Base-by-base conservation (phyloP, 208 protist species). In the Wallacemonas sp. region DNA sequence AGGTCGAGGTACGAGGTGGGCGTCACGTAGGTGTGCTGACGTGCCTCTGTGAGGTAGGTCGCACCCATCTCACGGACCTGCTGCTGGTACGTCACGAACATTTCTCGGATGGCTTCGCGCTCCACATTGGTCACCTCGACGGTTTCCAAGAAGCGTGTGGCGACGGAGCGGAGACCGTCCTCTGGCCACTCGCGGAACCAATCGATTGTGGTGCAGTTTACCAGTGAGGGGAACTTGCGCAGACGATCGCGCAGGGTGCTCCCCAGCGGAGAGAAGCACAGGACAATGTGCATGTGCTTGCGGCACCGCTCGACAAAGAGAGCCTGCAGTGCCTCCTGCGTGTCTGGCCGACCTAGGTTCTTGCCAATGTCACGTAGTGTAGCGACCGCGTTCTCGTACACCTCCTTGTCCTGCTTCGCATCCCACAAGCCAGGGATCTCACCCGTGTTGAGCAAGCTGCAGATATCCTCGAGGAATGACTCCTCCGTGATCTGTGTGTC, bases 171-270 rank as follows among this genome's bases (percentile, higher is more conserved):
- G 24, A 99, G 86, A 26, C 98, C 98, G 30, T 99, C 90, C 56
- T 93, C 77, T 2, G 97, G 96, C 98, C 98, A 99, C 71, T 96
- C 82, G 14, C 87, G 72, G 84, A 99, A 99, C 98, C 98, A 99
- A 84, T 99, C 98, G 69, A 99, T 99, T 6, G 98, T 99, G 19
- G 95, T 99, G 79, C 98, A 99, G 77, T 98, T 99, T 58, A 99
- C 96, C 15, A 99, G 72, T 3, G 96, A 97, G 14, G 98, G 98
- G 79, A 99, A 99, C 81, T 97, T 96, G 64, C 98, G 86, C 46
- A 99, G 80, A 22, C 98, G 87, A 30, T 90, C 96, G 45, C 98
- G 93, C 67, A 99, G 87, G 24, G 81, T 71, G 62, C 86, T 91
- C n/a, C 98, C 98, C 41, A 99, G 82, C 17, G 98, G 98, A 6